A percentile compares a stretch with the other conserved stretches of the same genome.
phyloP scores from a whole-genome alignment of 1,139 yeast genomes.

The Pichia sp. region DNA sequence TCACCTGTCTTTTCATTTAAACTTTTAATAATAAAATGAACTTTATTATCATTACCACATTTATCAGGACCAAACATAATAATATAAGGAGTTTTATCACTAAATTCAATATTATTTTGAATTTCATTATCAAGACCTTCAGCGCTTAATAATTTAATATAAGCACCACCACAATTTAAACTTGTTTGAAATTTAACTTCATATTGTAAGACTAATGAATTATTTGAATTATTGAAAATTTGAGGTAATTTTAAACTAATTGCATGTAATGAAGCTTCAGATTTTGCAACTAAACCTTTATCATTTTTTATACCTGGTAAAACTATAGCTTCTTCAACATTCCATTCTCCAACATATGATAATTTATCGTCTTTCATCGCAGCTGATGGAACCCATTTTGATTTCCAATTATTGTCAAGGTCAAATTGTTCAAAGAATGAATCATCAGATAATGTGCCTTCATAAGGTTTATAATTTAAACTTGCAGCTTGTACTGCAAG shows the following conservation, averaged over 20 bases:
- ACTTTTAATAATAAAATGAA: conserved; percentile 67
- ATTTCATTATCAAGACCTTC: conserved; percentile 35
- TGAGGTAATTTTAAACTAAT: conserved; percentile 54
- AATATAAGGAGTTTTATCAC: conserved; percentile 65
- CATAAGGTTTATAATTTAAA: conserved; percentile 22
- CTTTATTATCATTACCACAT: conserved; percentile 75
- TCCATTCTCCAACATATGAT: conserved; percentile 70
- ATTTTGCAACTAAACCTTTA: conserved; percentile 66
- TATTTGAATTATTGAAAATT: conserved; percentile 49
- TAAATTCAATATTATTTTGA: conserved; percentile 40
- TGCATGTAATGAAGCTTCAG: conserved; percentile 76
- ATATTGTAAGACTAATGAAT: conserved; percentile 77
- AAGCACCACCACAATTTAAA: conserved; percentile 82
- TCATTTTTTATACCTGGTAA: conserved; percentile 59
- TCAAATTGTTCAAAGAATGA: conserved; percentile 70
- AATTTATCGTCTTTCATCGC: conserved; percentile 47
- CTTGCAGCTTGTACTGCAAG: not conserved
- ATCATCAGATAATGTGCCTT: conserved; percentile 31
- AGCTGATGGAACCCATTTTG: conserved; percentile 59
- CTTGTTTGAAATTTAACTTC: conserved; percentile 80
- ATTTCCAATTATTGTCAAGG: conserved; percentile 37
- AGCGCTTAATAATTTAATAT: conserved; percentile 64
- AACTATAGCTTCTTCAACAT: conserved; percentile 50
- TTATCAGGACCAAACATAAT: conserved; percentile 94
- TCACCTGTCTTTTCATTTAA: conserved; percentile 49